phyloP scores from a whole-genome alignment of 2,329 filamentous ascomycete genomes.

The Colletotrichum sp. region DNA sequence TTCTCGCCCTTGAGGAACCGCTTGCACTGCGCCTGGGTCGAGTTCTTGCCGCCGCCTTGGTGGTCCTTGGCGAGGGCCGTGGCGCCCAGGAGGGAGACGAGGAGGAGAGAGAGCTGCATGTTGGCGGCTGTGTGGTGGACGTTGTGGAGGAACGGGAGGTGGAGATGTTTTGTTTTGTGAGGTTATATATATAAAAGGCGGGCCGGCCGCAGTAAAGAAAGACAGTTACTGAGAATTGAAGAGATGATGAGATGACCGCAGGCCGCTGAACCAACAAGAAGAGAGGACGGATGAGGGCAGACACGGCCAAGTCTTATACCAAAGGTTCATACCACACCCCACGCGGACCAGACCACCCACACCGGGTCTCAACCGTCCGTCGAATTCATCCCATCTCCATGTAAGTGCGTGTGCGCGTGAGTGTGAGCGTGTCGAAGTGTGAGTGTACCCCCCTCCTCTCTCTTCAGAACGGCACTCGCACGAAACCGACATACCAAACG shows the following conservation, averaged over 20 bases:
- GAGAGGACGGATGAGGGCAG: neutral
- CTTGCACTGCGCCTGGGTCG: conserved; percentile 35
- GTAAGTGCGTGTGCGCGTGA: neutral
- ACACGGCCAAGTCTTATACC: conserved; percentile 17
- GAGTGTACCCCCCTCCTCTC: neutral
- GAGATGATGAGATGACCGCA: conserved; percentile 16
- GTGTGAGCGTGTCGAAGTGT: neutral
- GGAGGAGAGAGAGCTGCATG: conserved; percentile 18
- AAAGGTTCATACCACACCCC: conserved; percentile 13
- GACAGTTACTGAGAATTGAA: neutral
- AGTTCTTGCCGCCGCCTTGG: conserved; percentile 25
- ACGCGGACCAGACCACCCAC: neutral
- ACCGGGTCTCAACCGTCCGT: neutral
- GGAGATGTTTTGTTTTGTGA: neutral
- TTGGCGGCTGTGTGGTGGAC: neutral
- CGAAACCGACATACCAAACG: conserved; percentile 20
- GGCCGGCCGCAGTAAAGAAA: conserved; percentile 19
- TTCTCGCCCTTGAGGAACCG: conserved; percentile 32
- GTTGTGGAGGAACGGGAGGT: neutral
- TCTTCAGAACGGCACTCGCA: conserved; percentile 8
- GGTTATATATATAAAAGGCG: conserved; percentile 1
- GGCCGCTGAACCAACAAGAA: neutral
- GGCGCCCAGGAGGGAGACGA: conserved; percentile 2
- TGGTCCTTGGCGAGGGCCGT: conserved; percentile 31
- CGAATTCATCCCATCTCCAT: conserved; percentile 10